Evolutionary conservation across 768 basidiomycete genomes (phyloP).

Genomic region (Termitomyces sp.): DNA sequence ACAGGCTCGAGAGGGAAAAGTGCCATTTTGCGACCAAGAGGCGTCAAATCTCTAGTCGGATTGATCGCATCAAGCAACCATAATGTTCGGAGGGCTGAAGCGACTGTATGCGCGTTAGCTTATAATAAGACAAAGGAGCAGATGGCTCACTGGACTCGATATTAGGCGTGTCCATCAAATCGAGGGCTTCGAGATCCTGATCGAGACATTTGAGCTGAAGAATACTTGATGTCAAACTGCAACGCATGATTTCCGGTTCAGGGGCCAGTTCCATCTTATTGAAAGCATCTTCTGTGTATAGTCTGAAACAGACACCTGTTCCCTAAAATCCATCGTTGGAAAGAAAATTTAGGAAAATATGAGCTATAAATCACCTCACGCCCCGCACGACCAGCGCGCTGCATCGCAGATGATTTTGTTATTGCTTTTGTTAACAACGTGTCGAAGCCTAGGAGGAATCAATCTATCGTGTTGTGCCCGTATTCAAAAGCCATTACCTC

Average conservation of each 20-base stretch:
- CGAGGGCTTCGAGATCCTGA: constrained; percentile 75
- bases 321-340: constrained; percentile 41
- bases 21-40: constrained; percentile 80
- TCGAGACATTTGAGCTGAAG: constrained; percentile 85
- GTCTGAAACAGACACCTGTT: constrained; percentile 81
- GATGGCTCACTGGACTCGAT: constrained; percentile 63
- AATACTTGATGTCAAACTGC: constrained; percentile 77
- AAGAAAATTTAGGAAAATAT: not conserved
- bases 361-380: constrained; percentile 60
- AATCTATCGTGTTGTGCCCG: not conserved
- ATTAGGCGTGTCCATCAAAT: constrained; percentile 89
- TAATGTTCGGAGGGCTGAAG: constrained; percentile 65
- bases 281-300: constrained; percentile 87
- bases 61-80: constrained; percentile 81
- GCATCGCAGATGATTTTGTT: constrained; percentile 87
- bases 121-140: not conserved
- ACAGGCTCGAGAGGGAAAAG: constrained; percentile 90
- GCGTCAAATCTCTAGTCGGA: constrained; percentile 60
- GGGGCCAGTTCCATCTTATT: constrained; percentile 58
- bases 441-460: constrained; percentile 68
- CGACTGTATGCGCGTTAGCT: constrained; percentile 35
- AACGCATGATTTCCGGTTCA: constrained; percentile 90
- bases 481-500: constrained; percentile 38
- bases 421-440: constrained; percentile 80
- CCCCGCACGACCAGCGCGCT: constrained; percentile 95